A percentile compares a stretch with the other conserved stretches of the same genome.
These are phyloP conservation scores for Bolboschoenus planiculmis DNA, from an alignment of 176 grass and related monocot species.

Conservation along the genomic window DNA sequence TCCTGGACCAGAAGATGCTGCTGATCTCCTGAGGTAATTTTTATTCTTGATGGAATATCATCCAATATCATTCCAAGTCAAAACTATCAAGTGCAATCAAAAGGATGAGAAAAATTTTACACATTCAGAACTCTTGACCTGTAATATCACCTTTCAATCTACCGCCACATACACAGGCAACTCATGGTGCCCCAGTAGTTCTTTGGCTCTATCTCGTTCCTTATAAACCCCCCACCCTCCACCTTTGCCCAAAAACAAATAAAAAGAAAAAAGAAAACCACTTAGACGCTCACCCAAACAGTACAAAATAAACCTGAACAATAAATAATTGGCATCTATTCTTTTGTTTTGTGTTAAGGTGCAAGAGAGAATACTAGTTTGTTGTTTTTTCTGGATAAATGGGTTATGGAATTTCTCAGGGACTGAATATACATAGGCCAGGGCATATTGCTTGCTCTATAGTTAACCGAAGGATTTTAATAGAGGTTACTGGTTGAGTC, in stretches of 20 bases:
- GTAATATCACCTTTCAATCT: background rate
- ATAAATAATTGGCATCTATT: background rate
- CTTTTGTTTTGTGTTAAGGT: background rate
- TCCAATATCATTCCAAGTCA: background rate
- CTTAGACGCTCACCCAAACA: background rate
- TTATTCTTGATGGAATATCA: background rate
- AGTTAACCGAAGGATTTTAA: background rate
- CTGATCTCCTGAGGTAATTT: constrained; percentile 75
- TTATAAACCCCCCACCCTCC: background rate
- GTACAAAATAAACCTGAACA: background rate
- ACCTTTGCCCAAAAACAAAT: background rate
- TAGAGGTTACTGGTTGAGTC: background rate
- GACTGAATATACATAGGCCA: background rate
- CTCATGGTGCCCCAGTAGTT: background rate
- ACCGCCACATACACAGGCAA: background rate
- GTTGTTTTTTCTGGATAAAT: background rate
- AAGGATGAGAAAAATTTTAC: background rate
- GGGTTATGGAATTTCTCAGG: background rate
- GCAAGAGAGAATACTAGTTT: background rate
- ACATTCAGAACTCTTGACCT: background rate
- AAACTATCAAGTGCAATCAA: background rate
- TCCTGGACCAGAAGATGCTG: constrained; percentile 80
- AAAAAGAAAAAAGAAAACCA: background rate
- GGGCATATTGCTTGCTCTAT: background rate
- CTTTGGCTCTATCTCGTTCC: background rate